Base-by-base conservation (phyloP, 192 early-diverging fungal genomes). In the Backusella psychrophila region DNA sequence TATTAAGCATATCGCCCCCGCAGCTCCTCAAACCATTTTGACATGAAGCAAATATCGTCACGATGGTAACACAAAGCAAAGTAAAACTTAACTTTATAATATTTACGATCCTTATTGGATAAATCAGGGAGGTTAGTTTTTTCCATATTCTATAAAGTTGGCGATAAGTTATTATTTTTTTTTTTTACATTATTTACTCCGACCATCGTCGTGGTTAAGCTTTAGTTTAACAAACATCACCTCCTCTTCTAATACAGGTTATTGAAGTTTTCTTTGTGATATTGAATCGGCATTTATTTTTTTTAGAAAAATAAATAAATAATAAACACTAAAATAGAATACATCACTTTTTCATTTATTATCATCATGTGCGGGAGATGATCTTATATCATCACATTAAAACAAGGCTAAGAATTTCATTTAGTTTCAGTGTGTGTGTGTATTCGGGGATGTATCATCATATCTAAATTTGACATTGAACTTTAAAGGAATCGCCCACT, bases 111-210 rank as follows among this genome's bases (percentile, higher is more conserved):
- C 26, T 63, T 63, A 63, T 63, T 63, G 56, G 56, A 63, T 29
- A 63, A 29, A 29, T 29, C 19, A 63, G 56, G 56, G 56, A 63
- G 56, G 56, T 63, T 63, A 63, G 56, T 63, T 63, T 63, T 29
- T 63, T 63, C 56, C 56, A 63, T 63, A 63, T 63, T 63, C 56
- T 63, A 63, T 63, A 63, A 63, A 63, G 56, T 63, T 63, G 56
- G 56, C 56, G 56, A 63, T 63, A 63, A 63, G 56, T 63, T n/a
- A n/a, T n/a, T n/a, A n/a, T 29, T 29, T 29, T 63, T 63, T 63
- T 59, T 59, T 53, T 56, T 21, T 63, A 0, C 23, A 56, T 56
- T 63, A 29, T 63, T 63, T 63, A 29, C 56, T 63, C 56, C 56
- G 56, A 29, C 23, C 56, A 63, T 63, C 23, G 56, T 63, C 3